These are phyloP conservation scores for Calonectria ilicicola DNA, from an alignment of 2,329 filamentous ascomycete species.

Conservation along the genomic window DNA sequence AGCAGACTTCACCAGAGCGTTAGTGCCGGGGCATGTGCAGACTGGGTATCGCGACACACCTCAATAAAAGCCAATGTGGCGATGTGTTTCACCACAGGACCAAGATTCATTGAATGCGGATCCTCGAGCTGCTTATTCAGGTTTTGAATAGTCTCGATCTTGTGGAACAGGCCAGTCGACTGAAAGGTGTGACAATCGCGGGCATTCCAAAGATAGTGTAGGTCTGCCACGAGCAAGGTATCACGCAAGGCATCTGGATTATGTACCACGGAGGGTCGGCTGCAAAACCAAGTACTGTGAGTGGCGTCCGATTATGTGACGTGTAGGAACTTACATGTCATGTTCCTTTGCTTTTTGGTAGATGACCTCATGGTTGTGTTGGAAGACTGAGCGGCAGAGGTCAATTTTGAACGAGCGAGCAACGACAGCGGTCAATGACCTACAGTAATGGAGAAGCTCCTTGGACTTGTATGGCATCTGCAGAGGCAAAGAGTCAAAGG, in stretches of 20 bases:
- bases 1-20: not conserved
- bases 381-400: not conserved
- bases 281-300: not conserved
- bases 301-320: not conserved
- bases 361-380: not conserved
- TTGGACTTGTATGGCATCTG: constrained; percentile 1
- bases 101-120: not conserved
- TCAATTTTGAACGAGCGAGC: not conserved
- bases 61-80: not conserved
- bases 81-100: not conserved
- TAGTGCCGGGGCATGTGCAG: not conserved
- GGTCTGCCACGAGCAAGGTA: not conserved
- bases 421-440: not conserved
- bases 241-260: not conserved
- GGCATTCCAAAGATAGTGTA: not conserved
- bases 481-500: not conserved
- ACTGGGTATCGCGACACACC: not conserved
- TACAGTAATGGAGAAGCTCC: not conserved
- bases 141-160: not conserved
- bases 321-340: not conserved
- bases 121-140: not conserved
- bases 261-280: not conserved
- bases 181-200: not conserved
- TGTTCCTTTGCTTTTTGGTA: not conserved
- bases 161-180: not conserved